Conservation (phyloP, 257 asterid genomes). For the Salvia rosmarinus region DNA sequence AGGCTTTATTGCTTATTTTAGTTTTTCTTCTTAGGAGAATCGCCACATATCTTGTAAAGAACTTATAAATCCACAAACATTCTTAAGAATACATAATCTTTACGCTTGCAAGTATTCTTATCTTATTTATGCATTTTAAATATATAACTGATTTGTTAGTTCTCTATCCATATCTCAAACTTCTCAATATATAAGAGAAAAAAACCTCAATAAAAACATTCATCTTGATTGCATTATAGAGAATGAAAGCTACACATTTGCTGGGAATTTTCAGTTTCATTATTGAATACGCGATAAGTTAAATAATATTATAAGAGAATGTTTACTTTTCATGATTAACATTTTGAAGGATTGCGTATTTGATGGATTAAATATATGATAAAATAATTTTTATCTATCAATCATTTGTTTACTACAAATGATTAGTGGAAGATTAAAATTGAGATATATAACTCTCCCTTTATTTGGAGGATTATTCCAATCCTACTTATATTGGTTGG, state of each 20-base stretch:
- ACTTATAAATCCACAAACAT: background rate
- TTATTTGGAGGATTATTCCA: too few species aligned
- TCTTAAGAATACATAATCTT: background rate
- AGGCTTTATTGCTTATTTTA: too few species aligned
- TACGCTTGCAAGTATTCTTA: background rate
- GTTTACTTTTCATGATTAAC: too few species aligned
- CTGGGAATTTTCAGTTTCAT: background rate
- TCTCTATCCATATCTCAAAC: background rate
- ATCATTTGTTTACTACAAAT: too few species aligned
- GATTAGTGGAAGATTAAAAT: too few species aligned
- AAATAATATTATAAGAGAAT: background rate
- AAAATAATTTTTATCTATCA: too few species aligned
- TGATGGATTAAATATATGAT: too few species aligned
- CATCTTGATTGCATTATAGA: background rate
- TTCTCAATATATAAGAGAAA: background rate
- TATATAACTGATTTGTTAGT: background rate
- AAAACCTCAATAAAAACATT: background rate
- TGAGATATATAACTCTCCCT: too few species aligned
- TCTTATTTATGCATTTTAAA: too few species aligned
- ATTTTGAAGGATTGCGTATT: too few species aligned
- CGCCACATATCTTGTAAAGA: background rate
- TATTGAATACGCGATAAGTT: background rate
- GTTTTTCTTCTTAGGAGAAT: too few species aligned
- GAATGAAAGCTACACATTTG: slow-evolving; percentile 1
- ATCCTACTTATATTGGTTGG: too few species aligned